phyloP scores from a whole-genome alignment of 2,329 filamentous ascomycete species.

The Talaromyces piceae region DNA sequence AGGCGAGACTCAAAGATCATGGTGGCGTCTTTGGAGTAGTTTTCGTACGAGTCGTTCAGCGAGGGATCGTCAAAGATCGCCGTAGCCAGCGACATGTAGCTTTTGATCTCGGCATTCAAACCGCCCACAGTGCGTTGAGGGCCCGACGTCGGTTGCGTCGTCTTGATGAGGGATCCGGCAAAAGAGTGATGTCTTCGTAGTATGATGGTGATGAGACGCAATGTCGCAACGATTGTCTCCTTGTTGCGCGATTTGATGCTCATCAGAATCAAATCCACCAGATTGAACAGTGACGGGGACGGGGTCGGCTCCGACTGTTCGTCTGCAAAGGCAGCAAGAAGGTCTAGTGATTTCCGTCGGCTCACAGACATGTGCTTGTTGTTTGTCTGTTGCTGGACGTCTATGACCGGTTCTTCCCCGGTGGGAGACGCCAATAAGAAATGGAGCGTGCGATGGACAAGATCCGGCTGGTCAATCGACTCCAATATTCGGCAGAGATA shows the following conservation, averaged over 20 bases:
- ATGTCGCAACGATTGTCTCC: conserved; percentile 81
- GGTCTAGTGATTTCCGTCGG: conserved; percentile 80
- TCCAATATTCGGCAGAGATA: conserved; percentile 88
- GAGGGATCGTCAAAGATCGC: conserved; percentile 31
- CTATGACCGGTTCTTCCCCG: conserved; percentile 29
- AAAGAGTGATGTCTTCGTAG: conserved; percentile 83
- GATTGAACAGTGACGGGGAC: conserved; percentile 83
- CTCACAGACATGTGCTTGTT: conserved; percentile 43
- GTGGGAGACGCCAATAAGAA: conserved; percentile 76
- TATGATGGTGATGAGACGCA: conserved; percentile 80
- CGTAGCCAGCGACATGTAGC: conserved; percentile 30
- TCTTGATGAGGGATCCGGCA: conserved; percentile 60
- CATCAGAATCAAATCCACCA: conserved; percentile 82
- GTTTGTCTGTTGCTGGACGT: conserved; percentile 53
- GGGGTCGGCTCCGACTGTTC: conserved; percentile 48
- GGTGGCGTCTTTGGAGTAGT: conserved; percentile 46
- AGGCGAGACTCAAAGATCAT: conserved; percentile 37
- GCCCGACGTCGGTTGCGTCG: conserved; percentile 15
- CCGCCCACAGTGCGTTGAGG: conserved; percentile 29
- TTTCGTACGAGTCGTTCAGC: conserved; percentile 36
- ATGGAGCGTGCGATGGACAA: conserved; percentile 87
- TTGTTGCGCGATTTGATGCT: conserved; percentile 77
- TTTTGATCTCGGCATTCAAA: conserved; percentile 34
- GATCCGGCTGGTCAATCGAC: conserved; percentile 82
- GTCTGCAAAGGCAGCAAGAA: conserved; percentile 70